Percentiles rank a stretch among this genome's conserved stretches.
These are phyloP conservation scores for Mucor sp. DNA, from an alignment of 371 early-diverging fungal genomes.

Conservation along the genomic window DNA sequence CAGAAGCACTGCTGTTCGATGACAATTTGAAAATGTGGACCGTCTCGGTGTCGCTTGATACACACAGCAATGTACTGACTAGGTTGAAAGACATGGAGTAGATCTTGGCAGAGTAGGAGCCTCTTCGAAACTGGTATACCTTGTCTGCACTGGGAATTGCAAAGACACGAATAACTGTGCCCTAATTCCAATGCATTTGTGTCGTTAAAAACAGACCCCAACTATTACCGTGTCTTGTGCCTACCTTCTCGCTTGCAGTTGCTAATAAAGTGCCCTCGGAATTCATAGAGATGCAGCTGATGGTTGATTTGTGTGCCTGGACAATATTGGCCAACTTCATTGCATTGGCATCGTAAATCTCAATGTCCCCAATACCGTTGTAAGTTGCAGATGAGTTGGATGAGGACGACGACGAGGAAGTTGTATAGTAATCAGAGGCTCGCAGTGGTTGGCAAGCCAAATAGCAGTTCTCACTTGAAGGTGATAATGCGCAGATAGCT, in stretches of 20 bases:
- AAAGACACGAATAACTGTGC: conserved; percentile 95
- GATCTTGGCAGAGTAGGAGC: conserved; percentile 88
- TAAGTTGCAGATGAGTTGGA: conserved; percentile 16
- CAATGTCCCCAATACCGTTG: conserved; percentile 76
- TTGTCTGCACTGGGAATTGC: conserved; percentile 83
- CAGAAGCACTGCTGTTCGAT: conserved; percentile 5
- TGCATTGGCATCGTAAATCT: conserved; percentile 85
- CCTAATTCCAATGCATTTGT: conserved; percentile 46
- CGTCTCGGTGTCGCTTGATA: conserved; percentile 92
- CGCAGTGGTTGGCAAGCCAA: conserved; percentile 87
- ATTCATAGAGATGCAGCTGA: conserved; percentile 85
- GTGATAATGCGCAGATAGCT: conserved; percentile 91
- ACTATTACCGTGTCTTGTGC: background rate
- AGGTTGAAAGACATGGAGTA: conserved; percentile 89
- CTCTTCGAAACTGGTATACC: conserved; percentile 91
- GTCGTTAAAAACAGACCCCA: background rate
- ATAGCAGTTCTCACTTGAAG: conserved; percentile 91
- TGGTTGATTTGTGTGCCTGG: conserved; percentile 90
- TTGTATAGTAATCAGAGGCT: conserved; percentile 37
- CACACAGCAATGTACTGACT: conserved; percentile 77
- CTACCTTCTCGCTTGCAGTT: conserved; percentile 92
- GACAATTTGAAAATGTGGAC: conserved; percentile 89
- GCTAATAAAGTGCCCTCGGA: conserved; percentile 92
- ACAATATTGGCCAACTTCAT: conserved; percentile 89
- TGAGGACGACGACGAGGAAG: conserved; percentile 37